Base-by-base conservation (phyloP, 2,329 filamentous ascomycete genomes). In the Tolypocladium endophyticum region DNA sequence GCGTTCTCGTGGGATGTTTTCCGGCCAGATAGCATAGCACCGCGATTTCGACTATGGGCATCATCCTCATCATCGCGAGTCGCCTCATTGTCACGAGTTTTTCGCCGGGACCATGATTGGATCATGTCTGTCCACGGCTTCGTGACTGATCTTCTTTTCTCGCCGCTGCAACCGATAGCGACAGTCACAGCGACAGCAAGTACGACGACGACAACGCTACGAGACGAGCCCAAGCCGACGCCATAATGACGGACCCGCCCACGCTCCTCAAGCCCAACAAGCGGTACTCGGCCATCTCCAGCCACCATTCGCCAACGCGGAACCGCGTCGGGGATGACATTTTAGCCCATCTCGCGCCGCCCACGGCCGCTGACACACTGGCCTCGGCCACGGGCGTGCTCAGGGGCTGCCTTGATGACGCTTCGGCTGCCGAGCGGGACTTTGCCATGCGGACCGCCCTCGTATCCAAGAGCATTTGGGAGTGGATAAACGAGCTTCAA, bases 401-500 rank as follows among this genome's bases (percentile, higher is more conserved):
- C 23, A 81, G 80, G 68, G 69, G 73, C 55, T 88, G 85, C 68
- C 80, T 91, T 61, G 81, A 86, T 61, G 77, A 76, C 41, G 84
- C 87, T 20, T 86, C 87, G 1, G 74, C 79, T 4, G 75, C 82
- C 30, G 88, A 93, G 72, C 84, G 87, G 66, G 85, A 87, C 20
- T 86, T 93, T 71, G 88, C 87, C 50, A 78, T 87, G 67, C 82
- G 84, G 62, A 86, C 88, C 52, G 89, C 89, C 50, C 73, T 86
- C 62, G 86, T 88, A 20, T 88, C 88, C 16, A 84, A 87, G 66
- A 85, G 83, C 63, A 84, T 94, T 62, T 81, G 87, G 71, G 81
- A 84, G 68, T 94, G 90, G 89, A 79, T 89, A 33, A 77, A 83
- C n/a, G 90, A 94, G 75, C 77, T 94, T 45, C 74, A 76, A 53